Base-by-base conservation (phyloP, 148 eudicot species). In the Nepenthes gracilis region DNA sequence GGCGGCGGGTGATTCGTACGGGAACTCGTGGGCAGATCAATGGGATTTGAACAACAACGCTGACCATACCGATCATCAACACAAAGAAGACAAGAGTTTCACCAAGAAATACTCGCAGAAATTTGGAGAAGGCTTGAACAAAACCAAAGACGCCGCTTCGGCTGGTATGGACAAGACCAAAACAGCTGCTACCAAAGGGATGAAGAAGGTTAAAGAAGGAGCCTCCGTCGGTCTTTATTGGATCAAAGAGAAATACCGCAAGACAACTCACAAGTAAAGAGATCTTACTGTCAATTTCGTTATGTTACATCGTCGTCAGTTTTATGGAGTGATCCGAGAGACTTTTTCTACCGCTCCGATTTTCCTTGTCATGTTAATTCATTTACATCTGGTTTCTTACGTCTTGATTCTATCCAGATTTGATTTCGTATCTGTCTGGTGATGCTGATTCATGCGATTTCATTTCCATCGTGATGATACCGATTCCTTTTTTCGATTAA, bases 11-110 rank as follows among this genome's bases (percentile, higher is more conserved):
- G 45, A 40, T 40, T 49, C 53, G 13, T 10, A 11, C 53, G 67
- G 64, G 4, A 74, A 64, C 9, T 38, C 85, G 35, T 77, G 85
- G 85, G 85, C 77, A 5, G 85, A 81, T 12, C 80, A 66, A 56
- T 81, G 80, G 77, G 81, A 70, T 52, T 53, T 12, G 33, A 55
- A 64, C 67, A 53, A 74, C 37, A 47, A 38, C 33, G 71, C 60
- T 36, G 67, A 61, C 58, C 63, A 66, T 65, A n/a, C 38, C 2
- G 51, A 43, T 8, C 55, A 55, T 6, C 57, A 64, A 1, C 61
- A 64, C 36, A 69, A 72, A 55, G 36, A 59, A 5, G 61, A 47
- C 8, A 68, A 69, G 47, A 72, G 59, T 45, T 49, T 73, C 13
- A 35, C 68, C 33, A 77, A 73, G 65, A 77, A 77, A 43, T 69